These are phyloP conservation scores for Volvariella volvacea DNA, from an alignment of 1,284 basidiomycete genomes.

Conservation along the genomic window DNA sequence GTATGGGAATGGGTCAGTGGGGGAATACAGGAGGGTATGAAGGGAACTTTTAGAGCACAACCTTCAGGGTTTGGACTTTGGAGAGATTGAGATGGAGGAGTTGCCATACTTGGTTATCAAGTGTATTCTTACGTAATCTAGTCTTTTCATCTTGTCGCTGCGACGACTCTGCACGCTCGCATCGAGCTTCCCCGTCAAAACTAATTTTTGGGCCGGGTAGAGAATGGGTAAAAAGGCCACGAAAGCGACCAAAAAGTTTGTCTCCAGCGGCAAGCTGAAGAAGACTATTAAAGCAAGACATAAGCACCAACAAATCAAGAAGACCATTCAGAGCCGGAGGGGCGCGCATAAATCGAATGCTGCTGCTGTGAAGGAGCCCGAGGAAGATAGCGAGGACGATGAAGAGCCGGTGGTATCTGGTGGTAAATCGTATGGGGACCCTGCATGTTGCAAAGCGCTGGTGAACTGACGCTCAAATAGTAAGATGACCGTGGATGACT, in stretches of 20 bases:
- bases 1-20: slow-evolving; percentile 25
- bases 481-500: slow-evolving; percentile 73
- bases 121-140: no score
- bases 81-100: no score
- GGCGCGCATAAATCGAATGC: slow-evolving; percentile 31
- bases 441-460: no score
- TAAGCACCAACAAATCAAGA: slow-evolving; percentile 69
- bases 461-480: slow-evolving; percentile 19
- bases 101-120: no score
- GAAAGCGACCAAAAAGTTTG: slow-evolving; percentile 84
- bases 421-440: slow-evolving; percentile 14
- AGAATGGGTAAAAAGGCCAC: slow-evolving; percentile 41
- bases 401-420: slow-evolving; percentile 27
- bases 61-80: no score
- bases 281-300: slow-evolving; percentile 76
- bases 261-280: slow-evolving; percentile 80
- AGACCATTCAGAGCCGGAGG: slow-evolving; percentile 60
- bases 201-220: no score
- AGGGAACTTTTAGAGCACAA: no score
- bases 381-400: slow-evolving; percentile 31
- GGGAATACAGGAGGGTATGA: slow-evolving; percentile 4
- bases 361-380: slow-evolving; percentile 26
- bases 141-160: no score
- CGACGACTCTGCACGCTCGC: no score
- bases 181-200: no score